Conservation (phyloP, 495 filamentous ascomycete species). For the Penicillium goetzii region DNA sequence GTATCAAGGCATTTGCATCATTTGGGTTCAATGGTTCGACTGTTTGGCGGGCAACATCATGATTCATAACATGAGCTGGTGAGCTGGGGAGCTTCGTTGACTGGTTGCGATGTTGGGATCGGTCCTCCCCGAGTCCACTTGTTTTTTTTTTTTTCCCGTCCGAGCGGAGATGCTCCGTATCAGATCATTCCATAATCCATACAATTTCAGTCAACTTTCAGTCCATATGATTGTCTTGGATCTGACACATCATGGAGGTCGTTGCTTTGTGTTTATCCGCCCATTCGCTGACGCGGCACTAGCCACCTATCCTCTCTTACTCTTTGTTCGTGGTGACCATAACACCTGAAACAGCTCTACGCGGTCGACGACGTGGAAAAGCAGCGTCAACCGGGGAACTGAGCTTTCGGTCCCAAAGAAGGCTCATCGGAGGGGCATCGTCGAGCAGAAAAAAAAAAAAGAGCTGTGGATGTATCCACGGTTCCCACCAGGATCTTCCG, state of each 20-base stretch:
- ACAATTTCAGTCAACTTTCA: neutral
- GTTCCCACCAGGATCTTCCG: conserved; percentile 26
- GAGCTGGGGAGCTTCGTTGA: neutral
- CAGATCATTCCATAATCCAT: conserved; percentile 23
- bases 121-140: neutral
- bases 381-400: conserved; percentile 2
- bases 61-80: neutral
- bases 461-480: conserved; percentile 11
- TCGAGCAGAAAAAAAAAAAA: neutral
- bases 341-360: conserved; percentile 6
- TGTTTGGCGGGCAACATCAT: no score
- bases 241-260: conserved; percentile 22
- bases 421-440: neutral
- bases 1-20: conserved; percentile 1
- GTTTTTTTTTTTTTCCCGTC: conserved; percentile 2
- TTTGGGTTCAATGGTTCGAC: neutral
- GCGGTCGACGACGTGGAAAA: conserved; percentile 5
- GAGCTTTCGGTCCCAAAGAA: neutral
- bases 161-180: conserved; percentile 18
- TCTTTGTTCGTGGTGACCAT: neutral
- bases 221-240: conserved; percentile 14
- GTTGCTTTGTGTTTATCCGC: neutral
- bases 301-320: neutral
- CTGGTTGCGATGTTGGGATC: neutral
- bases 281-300: conserved; percentile 13